Evolutionary conservation across 2,329 filamentous ascomycete species (phyloP).

Genomic region (Paracamarosporium sp.): DNA sequence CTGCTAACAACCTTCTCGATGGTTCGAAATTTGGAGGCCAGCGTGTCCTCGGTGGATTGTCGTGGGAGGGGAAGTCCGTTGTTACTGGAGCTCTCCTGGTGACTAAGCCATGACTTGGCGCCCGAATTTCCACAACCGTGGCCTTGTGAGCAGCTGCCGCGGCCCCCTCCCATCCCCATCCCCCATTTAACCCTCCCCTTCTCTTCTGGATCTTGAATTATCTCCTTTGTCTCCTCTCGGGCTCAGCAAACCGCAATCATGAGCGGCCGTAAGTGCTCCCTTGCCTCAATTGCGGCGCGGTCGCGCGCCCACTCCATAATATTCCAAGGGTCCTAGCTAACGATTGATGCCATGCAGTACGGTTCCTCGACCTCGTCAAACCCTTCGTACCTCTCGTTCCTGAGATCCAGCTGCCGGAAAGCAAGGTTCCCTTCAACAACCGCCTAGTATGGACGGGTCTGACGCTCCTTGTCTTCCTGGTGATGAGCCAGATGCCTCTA

Average conservation of each 20-base stretch:
- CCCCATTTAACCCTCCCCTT: constrained; percentile 26
- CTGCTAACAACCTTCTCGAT: constrained; percentile 4
- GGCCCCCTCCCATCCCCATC: constrained; percentile 39
- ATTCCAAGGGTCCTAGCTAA: constrained; percentile 25
- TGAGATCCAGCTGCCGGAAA: constrained; percentile 87
- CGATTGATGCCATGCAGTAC: constrained; percentile 66
- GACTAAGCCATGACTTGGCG: constrained; percentile 2
- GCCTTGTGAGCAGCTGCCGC: constrained; percentile 37
- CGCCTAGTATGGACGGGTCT: constrained; percentile 61
- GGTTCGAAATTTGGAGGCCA: constrained; percentile 16
- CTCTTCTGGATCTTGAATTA: constrained; percentile 36
- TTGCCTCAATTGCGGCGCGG: constrained; percentile 31
- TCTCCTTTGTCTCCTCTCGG: constrained; percentile 42
- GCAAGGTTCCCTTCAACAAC: constrained; percentile 98
- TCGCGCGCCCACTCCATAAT: constrained; percentile 11
- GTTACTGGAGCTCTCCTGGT: constrained; percentile 14
- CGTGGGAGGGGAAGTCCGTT: constrained; percentile 15
- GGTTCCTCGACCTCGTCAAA: constrained; percentile 99
- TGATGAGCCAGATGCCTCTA: constrained; percentile 97
- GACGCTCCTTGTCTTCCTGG: constrained; percentile 97
- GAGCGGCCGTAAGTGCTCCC: constrained; percentile 63
- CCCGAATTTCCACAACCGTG: constrained; percentile 24
- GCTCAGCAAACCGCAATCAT: constrained; percentile 55
- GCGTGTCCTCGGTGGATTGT: constrained; percentile 22
- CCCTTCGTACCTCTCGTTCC: constrained; percentile 99